Base-by-base conservation (phyloP, 768 basidiomycete species). In the Rhodotorula diobovata region DNA sequence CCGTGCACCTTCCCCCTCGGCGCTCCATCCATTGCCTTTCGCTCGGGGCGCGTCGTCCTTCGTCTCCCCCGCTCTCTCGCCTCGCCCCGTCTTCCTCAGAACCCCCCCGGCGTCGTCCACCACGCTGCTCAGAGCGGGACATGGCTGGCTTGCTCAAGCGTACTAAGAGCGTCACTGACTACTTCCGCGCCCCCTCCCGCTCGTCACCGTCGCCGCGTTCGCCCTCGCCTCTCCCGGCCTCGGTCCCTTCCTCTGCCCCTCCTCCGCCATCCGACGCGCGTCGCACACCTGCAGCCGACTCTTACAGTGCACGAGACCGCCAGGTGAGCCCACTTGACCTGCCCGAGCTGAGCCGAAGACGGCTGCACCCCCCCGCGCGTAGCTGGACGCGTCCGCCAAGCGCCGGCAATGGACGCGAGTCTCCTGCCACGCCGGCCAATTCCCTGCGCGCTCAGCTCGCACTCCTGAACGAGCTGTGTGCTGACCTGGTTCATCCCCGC, bases 161-260 rank as follows among this genome's bases (percentile, higher is more conserved):
- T 23, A 12, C 34, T 14, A 57, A 63, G 39, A 54, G 50, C n/a
- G 32, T 67, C 48, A 12, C 64, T 67, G 59, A 61, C 66, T 28
- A 32, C 50, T 46, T 61, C 53, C 66, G 51, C 34, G 54, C 14
- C 6, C 28, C 56, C 15, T 0, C 5, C 41, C 41, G 41, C 41
- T 43, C 41, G 14, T 12, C 41, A 12, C 20, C 41, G 14, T 12
- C 41, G 14, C 20, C 58, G 2, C 58, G 41, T 30, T 55, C 54
- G 32, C 54, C 54, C 15, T 6, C 60, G 60, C 45, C 30, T 18
- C 39, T 16, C 10, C 28, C 34, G 39, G 23, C 39, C n/a, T 2
- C 25, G 15, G 39, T n/a, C 58, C 28, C 28, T 39, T 20, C 59
- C 34, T 43, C 16, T 32, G 43, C 59, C 43, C 18, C 32, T 10